Percentiles rank a stretch among this genome's conserved stretches.
Evolutionary conservation across 129 eudicot genomes (phyloP).

Genomic region (sunflower (Helianthus annuus)): DNA sequence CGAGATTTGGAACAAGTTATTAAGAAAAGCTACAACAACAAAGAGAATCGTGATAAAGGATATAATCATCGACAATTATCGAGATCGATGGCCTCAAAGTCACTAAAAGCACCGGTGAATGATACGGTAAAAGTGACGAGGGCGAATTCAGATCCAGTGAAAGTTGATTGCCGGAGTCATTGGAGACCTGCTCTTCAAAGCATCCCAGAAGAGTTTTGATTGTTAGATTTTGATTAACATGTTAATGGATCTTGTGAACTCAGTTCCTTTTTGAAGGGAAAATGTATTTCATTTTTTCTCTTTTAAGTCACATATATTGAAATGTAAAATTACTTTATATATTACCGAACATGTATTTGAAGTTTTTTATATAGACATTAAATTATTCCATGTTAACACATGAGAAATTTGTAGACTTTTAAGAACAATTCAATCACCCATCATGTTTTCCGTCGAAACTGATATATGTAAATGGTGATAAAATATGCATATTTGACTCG

Average conservation of each 20-base stretch:
- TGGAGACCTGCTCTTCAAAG: constrained; percentile 39
- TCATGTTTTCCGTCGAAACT: too few relatives aligned
- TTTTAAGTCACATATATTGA: too few relatives aligned
- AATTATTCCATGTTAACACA: too few relatives aligned
- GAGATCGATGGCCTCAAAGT: constrained; percentile 21
- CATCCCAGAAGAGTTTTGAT: constrained; percentile 32
- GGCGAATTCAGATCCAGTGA: constrained; percentile 10
- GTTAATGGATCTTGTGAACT: not conserved
- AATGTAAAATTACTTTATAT: too few relatives aligned
- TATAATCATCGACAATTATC: constrained; percentile 17
- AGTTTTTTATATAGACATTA: too few relatives aligned
- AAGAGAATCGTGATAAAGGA: constrained; percentile 15
- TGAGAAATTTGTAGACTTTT: too few relatives aligned
- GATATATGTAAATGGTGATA: too few relatives aligned
- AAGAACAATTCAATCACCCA: too few relatives aligned
- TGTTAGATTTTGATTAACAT: not conserved
- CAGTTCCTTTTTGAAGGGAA: not conserved
- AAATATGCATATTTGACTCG: too few relatives aligned
- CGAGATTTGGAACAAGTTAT: constrained; percentile 35
- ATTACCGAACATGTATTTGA: too few relatives aligned
- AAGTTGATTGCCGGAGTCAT: constrained; percentile 12
- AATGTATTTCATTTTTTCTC: not conserved
- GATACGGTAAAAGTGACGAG: not conserved
- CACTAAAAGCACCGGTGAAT: constrained; percentile 10
- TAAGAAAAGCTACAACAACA: constrained; percentile 1